Percentiles rank a stretch among this genome's conserved stretches.
Evolutionary conservation across 192 early-diverging fungal genomes (phyloP).

Genomic region (Oehlia diaphana): DNA sequence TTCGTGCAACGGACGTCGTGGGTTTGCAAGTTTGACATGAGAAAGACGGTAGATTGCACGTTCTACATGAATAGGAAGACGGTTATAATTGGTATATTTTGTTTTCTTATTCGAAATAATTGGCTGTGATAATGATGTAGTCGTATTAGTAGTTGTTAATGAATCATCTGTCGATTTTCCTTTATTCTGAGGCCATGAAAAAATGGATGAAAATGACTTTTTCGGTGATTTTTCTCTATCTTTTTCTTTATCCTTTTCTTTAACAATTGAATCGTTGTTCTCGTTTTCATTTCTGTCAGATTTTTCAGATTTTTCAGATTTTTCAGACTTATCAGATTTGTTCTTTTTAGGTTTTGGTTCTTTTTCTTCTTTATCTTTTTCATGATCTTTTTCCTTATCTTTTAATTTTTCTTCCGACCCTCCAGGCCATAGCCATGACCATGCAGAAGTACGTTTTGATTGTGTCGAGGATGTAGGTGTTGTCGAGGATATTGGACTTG

Average conservation of each 20-base stretch:
- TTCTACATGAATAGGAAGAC: slow-evolving; percentile 75
- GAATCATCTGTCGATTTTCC: slow-evolving; percentile 33
- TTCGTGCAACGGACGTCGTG: slow-evolving; percentile 68
- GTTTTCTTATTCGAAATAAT: slow-evolving; percentile 37
- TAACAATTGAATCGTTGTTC: not conserved
- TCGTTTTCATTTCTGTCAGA: not conserved
- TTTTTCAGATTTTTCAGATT: slow-evolving; percentile 5
- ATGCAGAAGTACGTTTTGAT: not conserved
- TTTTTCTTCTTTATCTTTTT: no score
- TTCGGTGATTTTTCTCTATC: not conserved
- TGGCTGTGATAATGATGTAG: slow-evolving; percentile 25
- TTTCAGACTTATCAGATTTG: not conserved
- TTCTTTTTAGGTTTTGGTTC: slow-evolving; percentile 9
- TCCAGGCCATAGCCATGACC: not conserved
- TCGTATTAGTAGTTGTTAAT: not conserved
- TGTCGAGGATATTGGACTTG: not conserved
- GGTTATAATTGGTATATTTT: slow-evolving; percentile 57
- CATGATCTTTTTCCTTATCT: not conserved
- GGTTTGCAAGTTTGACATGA: slow-evolving; percentile 75
- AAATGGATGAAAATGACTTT: slow-evolving; percentile 34
- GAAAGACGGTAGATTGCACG: slow-evolving; percentile 74
- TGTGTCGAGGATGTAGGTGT: not conserved
- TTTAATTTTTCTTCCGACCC: not conserved
- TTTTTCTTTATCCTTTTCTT: not conserved
- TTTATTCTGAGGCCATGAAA: slow-evolving; percentile 40